These are phyloP conservation scores for Pseudogymnoascus sp. DNA, from an alignment of 2,329 filamentous ascomycete species.

Conservation along the genomic window DNA sequence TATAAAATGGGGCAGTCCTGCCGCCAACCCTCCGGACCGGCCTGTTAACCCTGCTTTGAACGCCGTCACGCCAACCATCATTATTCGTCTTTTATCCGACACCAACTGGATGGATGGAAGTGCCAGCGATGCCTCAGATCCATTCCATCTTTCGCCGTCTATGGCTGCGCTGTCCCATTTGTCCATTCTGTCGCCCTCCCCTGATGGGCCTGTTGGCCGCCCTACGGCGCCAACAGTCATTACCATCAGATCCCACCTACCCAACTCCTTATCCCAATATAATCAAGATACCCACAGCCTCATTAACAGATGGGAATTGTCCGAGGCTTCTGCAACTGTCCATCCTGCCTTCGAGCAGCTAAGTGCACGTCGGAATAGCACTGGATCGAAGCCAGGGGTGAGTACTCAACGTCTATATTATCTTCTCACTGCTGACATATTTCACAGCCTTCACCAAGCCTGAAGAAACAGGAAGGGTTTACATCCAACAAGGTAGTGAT, in stretches of 20 bases:
- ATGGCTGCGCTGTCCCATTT: conserved; percentile 64
- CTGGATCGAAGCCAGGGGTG: conserved; percentile 23
- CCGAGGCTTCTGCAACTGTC: conserved; percentile 55
- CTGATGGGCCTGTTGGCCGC: conserved; percentile 39
- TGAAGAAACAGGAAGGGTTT: conserved; percentile 62
- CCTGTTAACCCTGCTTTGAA: conserved; percentile 40
- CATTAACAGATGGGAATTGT: conserved; percentile 74
- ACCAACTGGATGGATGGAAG: conserved; percentile 42
- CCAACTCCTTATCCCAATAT: conserved; percentile 46
- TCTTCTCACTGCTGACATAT: conserved; percentile 13
- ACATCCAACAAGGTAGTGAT: conserved; percentile 63
- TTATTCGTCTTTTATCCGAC: conserved; percentile 48
- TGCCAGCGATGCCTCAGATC: conserved; percentile 22
- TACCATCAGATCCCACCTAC: conserved; percentile 60
- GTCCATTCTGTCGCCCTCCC: conserved; percentile 60
- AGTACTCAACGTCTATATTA: conserved; percentile 13
- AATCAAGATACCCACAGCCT: conserved; percentile 63
- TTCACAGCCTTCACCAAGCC: conserved; percentile 34
- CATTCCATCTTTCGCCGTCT: conserved; percentile 41
- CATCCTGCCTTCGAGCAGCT: conserved; percentile 74
- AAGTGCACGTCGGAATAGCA: conserved; percentile 54
- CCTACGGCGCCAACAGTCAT: conserved; percentile 54
- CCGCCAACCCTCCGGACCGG: conserved; percentile 42
- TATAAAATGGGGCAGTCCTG: conserved; percentile 64
- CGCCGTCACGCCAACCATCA: conserved; percentile 44